These are phyloP conservation scores for Verticillium tricorpus DNA, from an alignment of 2,329 filamentous ascomycete species.

Conservation along the genomic window DNA sequence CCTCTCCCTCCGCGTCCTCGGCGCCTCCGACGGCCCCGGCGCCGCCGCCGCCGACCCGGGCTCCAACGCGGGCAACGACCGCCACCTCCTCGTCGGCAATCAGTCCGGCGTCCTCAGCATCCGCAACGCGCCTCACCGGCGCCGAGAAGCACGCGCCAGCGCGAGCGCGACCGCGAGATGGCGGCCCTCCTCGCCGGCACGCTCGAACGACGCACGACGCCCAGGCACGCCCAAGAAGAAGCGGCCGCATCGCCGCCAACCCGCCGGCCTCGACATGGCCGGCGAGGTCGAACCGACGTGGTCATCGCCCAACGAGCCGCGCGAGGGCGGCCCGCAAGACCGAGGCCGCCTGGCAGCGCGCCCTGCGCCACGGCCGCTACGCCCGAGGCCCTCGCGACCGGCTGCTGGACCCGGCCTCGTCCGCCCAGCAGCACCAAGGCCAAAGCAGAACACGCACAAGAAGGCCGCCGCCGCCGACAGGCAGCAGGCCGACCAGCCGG, in stretches of 20 bases:
- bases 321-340: conserved; percentile 51
- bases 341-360: conserved; percentile 73
- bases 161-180: conserved; percentile 81
- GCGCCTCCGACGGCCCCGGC: conserved; percentile 51
- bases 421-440: conserved; percentile 8
- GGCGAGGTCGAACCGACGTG: conserved; percentile 77
- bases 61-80: conserved; percentile 60
- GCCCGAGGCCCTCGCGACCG: conserved; percentile 72
- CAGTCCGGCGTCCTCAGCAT: conserved; percentile 88
- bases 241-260: conserved; percentile 39
- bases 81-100: conserved; percentile 92
- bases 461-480: background rate
- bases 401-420: conserved; percentile 54
- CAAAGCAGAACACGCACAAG: background rate
- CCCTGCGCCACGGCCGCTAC: conserved; percentile 76
- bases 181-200: conserved; percentile 72
- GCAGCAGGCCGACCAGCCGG: conserved; percentile 38
- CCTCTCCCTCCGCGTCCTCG: conserved; percentile 74
- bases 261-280: conserved; percentile 66
- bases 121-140: conserved; percentile 83
- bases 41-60: conserved; percentile 14
- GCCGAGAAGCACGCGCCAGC: conserved; percentile 74
- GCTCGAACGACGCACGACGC: conserved; percentile 75
- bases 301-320: conserved; percentile 75
- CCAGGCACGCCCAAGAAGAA: conserved; percentile 65